Conservation (phyloP, 495 filamentous ascomycete species). For the Aspergillus bridgeri region DNA sequence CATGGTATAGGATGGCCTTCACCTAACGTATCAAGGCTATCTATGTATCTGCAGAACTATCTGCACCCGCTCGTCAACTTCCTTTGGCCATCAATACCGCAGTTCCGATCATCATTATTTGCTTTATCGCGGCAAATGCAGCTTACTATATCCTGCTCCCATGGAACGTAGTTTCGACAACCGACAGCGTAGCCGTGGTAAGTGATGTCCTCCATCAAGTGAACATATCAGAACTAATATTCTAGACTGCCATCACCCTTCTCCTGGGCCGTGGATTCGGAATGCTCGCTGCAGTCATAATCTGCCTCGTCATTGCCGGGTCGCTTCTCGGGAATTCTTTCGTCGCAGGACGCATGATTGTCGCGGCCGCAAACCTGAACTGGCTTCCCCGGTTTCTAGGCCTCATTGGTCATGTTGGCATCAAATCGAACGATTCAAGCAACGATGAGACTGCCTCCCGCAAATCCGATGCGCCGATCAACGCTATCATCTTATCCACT, state of each 20-base stretch:
- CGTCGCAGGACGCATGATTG: conserved; percentile 20
- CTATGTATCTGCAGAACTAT: conserved; percentile 19
- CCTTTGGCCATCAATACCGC: conserved; percentile 21
- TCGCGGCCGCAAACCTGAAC: conserved; percentile 18
- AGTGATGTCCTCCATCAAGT: neutral
- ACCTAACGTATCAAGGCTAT: conserved; percentile 8
- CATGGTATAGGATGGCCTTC: no score
- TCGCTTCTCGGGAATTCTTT: conserved; percentile 21
- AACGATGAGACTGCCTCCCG: neutral
- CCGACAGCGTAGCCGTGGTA: conserved; percentile 22
- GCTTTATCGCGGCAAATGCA: conserved; percentile 18
- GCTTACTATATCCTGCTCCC: conserved; percentile 21
- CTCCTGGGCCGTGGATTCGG: conserved; percentile 15
- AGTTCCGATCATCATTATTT: conserved; percentile 16
- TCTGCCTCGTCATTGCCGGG: conserved; percentile 21
- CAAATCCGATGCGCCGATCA: conserved; percentile 19
- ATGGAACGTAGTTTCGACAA: conserved; percentile 18
- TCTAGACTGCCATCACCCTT: conserved; percentile 17
- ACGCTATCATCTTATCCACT: conserved; percentile 20
- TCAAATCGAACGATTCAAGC: neutral
- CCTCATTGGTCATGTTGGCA: conserved; percentile 11
- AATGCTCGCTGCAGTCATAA: conserved; percentile 11
- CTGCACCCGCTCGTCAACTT: conserved; percentile 18
- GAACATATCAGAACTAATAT: neutral
- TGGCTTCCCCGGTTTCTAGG: conserved; percentile 19